Evolutionary conservation across 2,329 filamentous ascomycete species (phyloP).

Genomic region (Trichophyton rubrum): DNA sequence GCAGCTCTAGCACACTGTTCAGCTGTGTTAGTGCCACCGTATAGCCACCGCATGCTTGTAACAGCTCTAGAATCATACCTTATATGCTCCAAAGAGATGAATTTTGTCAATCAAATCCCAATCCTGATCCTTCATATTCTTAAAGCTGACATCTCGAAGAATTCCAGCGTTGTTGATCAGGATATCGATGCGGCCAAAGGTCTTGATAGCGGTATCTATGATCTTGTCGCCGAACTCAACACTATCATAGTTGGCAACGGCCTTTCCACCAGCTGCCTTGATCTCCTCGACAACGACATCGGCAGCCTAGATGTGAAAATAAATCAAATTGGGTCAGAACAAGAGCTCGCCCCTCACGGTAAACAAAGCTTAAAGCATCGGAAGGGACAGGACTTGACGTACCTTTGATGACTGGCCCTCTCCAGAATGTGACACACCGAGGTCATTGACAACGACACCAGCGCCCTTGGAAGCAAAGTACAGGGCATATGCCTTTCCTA

Average conservation of each 20-base stretch:
- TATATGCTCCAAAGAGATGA: constrained; percentile 88
- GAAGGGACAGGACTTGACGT: constrained; percentile 18
- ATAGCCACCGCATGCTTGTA: not conserved
- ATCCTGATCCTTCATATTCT: constrained; percentile 95
- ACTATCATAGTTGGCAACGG: constrained; percentile 89
- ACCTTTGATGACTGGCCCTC: constrained; percentile 82
- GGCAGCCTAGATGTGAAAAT: constrained; percentile 44
- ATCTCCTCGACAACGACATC: constrained; percentile 40
- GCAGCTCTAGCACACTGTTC: constrained; percentile 67
- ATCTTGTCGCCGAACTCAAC: constrained; percentile 81
- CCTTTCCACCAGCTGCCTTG: constrained; percentile 78
- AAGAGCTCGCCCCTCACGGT: not conserved
- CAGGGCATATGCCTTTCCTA: constrained; percentile 69
- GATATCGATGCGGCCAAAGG: constrained; percentile 63
- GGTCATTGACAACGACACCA: constrained; percentile 91
- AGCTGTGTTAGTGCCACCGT: not conserved
- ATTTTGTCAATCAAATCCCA: constrained; percentile 94
- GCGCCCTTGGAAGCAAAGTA: constrained; percentile 90
- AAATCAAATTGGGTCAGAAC: not conserved
- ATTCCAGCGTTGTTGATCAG: constrained; percentile 98
- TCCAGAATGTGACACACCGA: constrained; percentile 85
- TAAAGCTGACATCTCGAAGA: constrained; percentile 87
- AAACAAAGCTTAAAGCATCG: not conserved
- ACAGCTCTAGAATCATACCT: constrained; percentile 33
- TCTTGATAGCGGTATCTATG: constrained; percentile 51